Evolutionary conservation across 2,329 filamentous ascomycete genomes (phyloP).

Genomic region (Hymenoscyphus infarciens): DNA sequence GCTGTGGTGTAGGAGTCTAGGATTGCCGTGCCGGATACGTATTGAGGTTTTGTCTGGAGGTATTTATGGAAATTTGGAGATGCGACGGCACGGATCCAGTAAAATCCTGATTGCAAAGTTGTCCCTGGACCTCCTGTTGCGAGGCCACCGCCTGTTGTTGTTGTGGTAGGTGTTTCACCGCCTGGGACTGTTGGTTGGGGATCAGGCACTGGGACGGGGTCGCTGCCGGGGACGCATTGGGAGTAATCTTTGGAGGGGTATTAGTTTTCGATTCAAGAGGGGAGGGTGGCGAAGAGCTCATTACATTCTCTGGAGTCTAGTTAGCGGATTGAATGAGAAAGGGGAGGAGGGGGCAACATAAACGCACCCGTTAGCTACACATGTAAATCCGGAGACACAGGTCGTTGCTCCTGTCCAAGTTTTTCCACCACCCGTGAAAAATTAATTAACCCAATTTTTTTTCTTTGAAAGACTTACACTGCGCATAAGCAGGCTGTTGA

Average conservation of each 20-base stretch:
- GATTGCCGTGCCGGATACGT: constrained; percentile 46
- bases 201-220: constrained; percentile 8
- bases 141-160: constrained; percentile 21
- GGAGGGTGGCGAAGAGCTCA: background rate
- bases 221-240: constrained; percentile 41
- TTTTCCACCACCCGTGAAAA: constrained; percentile 25
- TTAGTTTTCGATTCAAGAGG: background rate
- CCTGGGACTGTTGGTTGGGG: constrained; percentile 5
- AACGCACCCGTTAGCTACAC: constrained; percentile 31
- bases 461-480: too few relatives aligned
- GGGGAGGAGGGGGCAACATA: background rate
- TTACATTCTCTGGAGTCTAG: constrained; percentile 18
- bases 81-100: constrained; percentile 54
- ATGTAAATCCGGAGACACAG: constrained; percentile 29
- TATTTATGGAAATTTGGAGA: constrained; percentile 56
- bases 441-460: background rate
- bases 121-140: constrained; percentile 37
- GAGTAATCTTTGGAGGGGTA: constrained; percentile 31
- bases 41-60: constrained; percentile 46
- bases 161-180: constrained; percentile 12
- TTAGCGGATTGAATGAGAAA: background rate
- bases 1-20: constrained; percentile 50
- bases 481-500: constrained; percentile 25
- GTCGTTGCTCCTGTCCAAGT: constrained; percentile 27
- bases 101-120: constrained; percentile 44